A percentile compares a stretch with the other conserved stretches of the same genome.
These are phyloP conservation scores for Xylona heveae DNA, from an alignment of 495 filamentous ascomycete genomes.

Conservation along the genomic window DNA sequence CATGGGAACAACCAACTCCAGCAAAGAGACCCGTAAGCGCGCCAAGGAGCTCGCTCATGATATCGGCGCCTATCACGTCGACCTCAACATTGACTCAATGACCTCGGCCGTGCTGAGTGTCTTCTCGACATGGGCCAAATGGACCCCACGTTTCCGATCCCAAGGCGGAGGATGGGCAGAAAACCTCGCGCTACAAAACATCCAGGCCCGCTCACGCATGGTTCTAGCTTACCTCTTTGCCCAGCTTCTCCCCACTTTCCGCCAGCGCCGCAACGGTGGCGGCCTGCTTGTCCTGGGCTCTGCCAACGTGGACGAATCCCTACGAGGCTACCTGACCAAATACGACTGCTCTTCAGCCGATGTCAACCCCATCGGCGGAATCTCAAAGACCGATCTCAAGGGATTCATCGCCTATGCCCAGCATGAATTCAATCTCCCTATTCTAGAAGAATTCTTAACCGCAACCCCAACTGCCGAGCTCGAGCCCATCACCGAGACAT, in stretches of 20 bases:
- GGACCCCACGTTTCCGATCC: conserved; percentile 44
- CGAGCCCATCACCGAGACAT: conserved; percentile 50
- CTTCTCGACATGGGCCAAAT: conserved; percentile 29
- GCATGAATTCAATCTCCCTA: conserved; percentile 41
- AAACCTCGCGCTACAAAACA: conserved; percentile 57
- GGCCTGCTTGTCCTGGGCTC: conserved; percentile 41
- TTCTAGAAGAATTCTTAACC: conserved; percentile 49
- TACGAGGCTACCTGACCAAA: conserved; percentile 48
- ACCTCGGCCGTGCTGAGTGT: conserved; percentile 30
- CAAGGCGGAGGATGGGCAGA: conserved; percentile 38
- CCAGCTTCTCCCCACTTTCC: conserved; percentile 37
- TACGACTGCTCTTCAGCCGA: conserved; percentile 42
- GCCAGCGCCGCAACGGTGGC: conserved; percentile 20
- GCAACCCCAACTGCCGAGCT: conserved; percentile 71
- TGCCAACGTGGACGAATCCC: conserved; percentile 33
- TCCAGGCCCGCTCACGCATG: conserved; percentile 68
- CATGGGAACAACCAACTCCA: conserved; percentile 65
- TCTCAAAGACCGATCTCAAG: conserved; percentile 43
- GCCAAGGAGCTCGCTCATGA: conserved; percentile 42
- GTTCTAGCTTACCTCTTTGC: conserved; percentile 60
- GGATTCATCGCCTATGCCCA: conserved; percentile 50
- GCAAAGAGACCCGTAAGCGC: conserved; percentile 46
- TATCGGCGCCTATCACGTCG: conserved; percentile 56
- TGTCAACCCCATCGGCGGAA: conserved; percentile 47
- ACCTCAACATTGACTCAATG: conserved; percentile 57